phyloP scores from a whole-genome alignment of 805 yeast species.

The Nakazawaea populi region DNA sequence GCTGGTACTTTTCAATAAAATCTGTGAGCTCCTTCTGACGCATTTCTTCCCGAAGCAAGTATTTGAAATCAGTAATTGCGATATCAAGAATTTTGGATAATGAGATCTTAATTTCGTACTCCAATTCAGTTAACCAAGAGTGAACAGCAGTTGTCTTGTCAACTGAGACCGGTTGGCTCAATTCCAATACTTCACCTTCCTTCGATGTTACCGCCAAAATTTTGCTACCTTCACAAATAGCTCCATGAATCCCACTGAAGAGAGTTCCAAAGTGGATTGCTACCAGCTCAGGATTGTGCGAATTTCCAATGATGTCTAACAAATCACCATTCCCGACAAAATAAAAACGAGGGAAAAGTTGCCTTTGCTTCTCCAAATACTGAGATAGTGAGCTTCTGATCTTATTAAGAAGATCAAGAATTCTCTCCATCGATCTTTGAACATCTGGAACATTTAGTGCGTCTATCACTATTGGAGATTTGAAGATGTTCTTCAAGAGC shows the following conservation, averaged over 20 bases:
- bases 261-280: constrained; percentile 62
- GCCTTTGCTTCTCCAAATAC: constrained; percentile 76
- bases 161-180: constrained; percentile 39
- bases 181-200: constrained; percentile 53
- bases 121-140: constrained; percentile 62
- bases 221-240: constrained; percentile 26
- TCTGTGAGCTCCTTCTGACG: constrained; percentile 15
- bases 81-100: constrained; percentile 30
- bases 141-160: constrained; percentile 36
- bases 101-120: constrained; percentile 42
- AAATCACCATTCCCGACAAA: constrained; percentile 90
- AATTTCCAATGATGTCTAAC: constrained; percentile 72
- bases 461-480: constrained; percentile 49
- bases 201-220: constrained; percentile 47
- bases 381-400: constrained; percentile 66
- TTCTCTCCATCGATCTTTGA: constrained; percentile 37
- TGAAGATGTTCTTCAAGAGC: constrained; percentile 42
- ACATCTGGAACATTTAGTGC: constrained; percentile 45
- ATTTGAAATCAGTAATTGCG: constrained; percentile 23
- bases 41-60: constrained; percentile 11
- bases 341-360: constrained; percentile 71
- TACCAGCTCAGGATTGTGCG: constrained; percentile 36
- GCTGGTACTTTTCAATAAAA: constrained; percentile 39
- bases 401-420: constrained; percentile 48
- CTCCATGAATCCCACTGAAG: constrained; percentile 56